Percentiles rank a stretch among this genome's conserved stretches.
Conservation (phyloP, 371 early-diverging fungal genomes). For the Sporodiniella umbellata region DNA sequence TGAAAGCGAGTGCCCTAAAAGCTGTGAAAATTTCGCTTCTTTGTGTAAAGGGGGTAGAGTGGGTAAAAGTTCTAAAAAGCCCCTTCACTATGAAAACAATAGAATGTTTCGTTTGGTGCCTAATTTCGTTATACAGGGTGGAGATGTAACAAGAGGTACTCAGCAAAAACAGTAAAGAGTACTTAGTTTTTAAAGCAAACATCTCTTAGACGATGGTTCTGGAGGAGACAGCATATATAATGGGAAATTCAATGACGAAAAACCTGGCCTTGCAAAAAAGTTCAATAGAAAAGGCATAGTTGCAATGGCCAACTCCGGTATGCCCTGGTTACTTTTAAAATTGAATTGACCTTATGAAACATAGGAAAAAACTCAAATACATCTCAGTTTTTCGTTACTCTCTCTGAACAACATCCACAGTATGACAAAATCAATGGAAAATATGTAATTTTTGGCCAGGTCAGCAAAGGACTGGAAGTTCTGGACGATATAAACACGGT, state of each 20-base stretch:
- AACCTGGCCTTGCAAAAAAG: constrained; percentile 51
- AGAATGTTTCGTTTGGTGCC: constrained; percentile 56
- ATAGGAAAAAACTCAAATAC: constrained; percentile 79
- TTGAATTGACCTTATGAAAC: not conserved
- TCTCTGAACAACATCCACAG: constrained; percentile 40
- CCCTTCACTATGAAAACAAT: constrained; percentile 45
- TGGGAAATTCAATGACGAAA: constrained; percentile 71
- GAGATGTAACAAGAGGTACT: constrained; percentile 70
- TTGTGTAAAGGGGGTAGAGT: constrained; percentile 54
- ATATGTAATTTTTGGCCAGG: constrained; percentile 81
- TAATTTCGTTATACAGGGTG: constrained; percentile 77
- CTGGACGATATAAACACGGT: constrained; percentile 45
- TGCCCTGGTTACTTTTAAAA: not conserved
- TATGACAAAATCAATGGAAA: constrained; percentile 65
- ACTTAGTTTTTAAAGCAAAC: too few relatives aligned
- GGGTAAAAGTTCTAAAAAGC: constrained; percentile 51
- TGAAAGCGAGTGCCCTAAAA: constrained; percentile 57
- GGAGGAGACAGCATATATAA: constrained; percentile 75
- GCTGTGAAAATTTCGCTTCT: constrained; percentile 55
- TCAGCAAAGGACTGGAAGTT: constrained; percentile 47
- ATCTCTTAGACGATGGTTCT: constrained; percentile 71
- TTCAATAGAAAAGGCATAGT: constrained; percentile 52
- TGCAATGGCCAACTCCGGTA: constrained; percentile 81
- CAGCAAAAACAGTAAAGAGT: not conserved
- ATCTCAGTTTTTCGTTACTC: constrained; percentile 79